Evolutionary conservation across 371 early-diverging fungal genomes (phyloP).

Genomic region (Mucor ambiguus): DNA sequence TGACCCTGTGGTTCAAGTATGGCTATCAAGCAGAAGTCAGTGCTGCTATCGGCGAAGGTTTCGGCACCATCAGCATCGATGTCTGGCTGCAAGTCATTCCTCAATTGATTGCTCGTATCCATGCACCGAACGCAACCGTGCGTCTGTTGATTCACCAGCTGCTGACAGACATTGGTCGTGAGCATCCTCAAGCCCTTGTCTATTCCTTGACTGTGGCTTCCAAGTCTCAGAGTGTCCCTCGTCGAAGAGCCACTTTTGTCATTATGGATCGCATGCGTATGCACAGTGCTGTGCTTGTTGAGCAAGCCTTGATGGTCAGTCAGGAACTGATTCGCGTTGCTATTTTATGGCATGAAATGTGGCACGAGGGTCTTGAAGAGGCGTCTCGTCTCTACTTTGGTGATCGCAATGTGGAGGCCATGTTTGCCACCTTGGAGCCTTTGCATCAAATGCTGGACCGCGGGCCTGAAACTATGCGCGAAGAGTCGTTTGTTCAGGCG

Average conservation of each 20-base stretch:
- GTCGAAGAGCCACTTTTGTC: conserved; percentile 84
- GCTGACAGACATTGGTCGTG: conserved; percentile 90
- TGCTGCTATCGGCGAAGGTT: conserved; percentile 85
- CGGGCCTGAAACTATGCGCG: conserved; percentile 93
- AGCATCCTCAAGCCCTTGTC: conserved; percentile 96
- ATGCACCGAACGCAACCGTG: conserved; percentile 82
- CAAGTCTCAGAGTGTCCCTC: conserved; percentile 80
- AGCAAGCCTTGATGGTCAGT: conserved; percentile 94
- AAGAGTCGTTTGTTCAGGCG: conserved; percentile 93
- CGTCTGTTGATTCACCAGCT: conserved; percentile 89
- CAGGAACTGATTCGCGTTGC: conserved; percentile 97
- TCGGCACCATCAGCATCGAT: conserved; percentile 89
- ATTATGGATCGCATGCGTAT: conserved; percentile 94
- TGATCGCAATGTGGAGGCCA: conserved; percentile 87
- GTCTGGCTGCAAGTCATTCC: conserved; percentile 99
- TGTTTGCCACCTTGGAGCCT: conserved; percentile 90
- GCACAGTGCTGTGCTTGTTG: conserved; percentile 84
- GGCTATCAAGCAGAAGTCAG: conserved; percentile 90
- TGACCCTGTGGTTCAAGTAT: conserved; percentile 97
- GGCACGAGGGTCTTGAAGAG: conserved; percentile 96
- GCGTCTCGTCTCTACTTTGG: conserved; percentile 89
- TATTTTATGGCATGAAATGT: conserved; percentile 97
- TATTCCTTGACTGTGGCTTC: conserved; percentile 97
- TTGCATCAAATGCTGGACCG: conserved; percentile 90
- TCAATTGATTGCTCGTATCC: conserved; percentile 96